These are phyloP conservation scores for Drechslerella stenobrocha DNA, from an alignment of 2,329 filamentous ascomycete species.

Conservation along the genomic window DNA sequence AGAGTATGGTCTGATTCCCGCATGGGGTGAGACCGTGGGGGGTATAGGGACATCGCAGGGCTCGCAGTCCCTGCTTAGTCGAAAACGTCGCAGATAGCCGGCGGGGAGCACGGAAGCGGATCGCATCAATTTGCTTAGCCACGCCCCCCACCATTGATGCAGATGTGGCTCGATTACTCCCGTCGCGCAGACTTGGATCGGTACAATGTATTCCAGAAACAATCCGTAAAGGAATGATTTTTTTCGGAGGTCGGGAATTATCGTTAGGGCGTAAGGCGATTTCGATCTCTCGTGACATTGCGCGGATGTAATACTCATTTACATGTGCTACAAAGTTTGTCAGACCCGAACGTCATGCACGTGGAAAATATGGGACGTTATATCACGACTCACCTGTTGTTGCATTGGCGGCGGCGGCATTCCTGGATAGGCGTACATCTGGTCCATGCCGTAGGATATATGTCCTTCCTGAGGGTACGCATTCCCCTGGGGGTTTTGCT, in stretches of 20 bases:
- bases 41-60: slow-evolving; percentile 22
- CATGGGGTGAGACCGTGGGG: slow-evolving; percentile 19
- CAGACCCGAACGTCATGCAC: slow-evolving; percentile 37
- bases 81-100: slow-evolving; percentile 35
- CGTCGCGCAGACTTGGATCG: slow-evolving; percentile 21
- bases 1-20: slow-evolving; percentile 39
- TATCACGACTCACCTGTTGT: slow-evolving; percentile 55
- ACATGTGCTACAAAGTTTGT: slow-evolving; percentile 49
- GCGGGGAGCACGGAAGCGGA: slow-evolving; percentile 18
- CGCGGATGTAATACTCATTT: slow-evolving; percentile 27
- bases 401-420: slow-evolving; percentile 81
- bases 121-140: slow-evolving; percentile 33
- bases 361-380: slow-evolving; percentile 16
- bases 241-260: slow-evolving; percentile 25
- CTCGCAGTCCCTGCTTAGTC: slow-evolving; percentile 25
- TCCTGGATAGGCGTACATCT: slow-evolving; percentile 80
- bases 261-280: slow-evolving; percentile 5
- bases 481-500: slow-evolving; percentile 62
- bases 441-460: slow-evolving; percentile 80
- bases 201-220: slow-evolving; percentile 10
- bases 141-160: slow-evolving; percentile 19
- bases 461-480: slow-evolving; percentile 56
- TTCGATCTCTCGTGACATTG: slow-evolving; percentile 32
- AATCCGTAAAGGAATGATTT: slow-evolving; percentile 3
- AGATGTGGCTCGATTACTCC: slow-evolving; percentile 11